These are phyloP conservation scores for Cryptococcus sp. DNA, from an alignment of 1,284 basidiomycete genomes.

Conservation along the genomic window DNA sequence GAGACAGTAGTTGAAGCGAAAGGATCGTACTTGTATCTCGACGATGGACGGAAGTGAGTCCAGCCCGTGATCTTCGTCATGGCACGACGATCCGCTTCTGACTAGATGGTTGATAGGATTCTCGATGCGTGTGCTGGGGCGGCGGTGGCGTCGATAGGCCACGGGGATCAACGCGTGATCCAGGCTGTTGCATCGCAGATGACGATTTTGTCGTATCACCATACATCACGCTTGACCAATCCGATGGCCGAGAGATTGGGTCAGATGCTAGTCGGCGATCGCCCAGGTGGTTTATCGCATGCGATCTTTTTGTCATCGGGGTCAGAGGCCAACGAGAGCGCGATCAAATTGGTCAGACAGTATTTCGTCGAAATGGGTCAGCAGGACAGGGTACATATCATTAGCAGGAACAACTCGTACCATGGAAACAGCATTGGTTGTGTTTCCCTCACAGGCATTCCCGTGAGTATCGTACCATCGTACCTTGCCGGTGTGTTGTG, in stretches of 20 bases:
- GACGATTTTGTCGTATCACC: slow-evolving; percentile 61
- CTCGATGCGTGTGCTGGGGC: slow-evolving; percentile 64
- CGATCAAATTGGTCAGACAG: slow-evolving; percentile 74
- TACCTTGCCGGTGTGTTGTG: slow-evolving; percentile 41
- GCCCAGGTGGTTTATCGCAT: slow-evolving; percentile 25
- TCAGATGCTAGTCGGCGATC: slow-evolving; percentile 65
- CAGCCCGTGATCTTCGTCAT: not conserved
- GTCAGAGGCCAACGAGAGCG: slow-evolving; percentile 77
- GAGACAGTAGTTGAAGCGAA: slow-evolving; percentile 15
- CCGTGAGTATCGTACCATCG: slow-evolving; percentile 61
- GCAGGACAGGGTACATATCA: slow-evolving; percentile 69
- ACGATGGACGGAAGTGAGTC: slow-evolving; percentile 14
- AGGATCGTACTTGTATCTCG: slow-evolving; percentile 18
- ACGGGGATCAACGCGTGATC: slow-evolving; percentile 62
- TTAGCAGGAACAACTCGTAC: slow-evolving; percentile 74
- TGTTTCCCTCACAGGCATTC: slow-evolving; percentile 20
- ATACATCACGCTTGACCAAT: slow-evolving; percentile 27
- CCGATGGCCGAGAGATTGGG: slow-evolving; percentile 27
- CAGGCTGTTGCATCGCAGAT: slow-evolving; percentile 57
- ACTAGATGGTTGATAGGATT: slow-evolving; percentile 6
- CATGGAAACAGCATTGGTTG: slow-evolving; percentile 76
- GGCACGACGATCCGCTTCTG: not conserved
- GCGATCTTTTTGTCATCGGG: slow-evolving; percentile 33
- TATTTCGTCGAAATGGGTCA: slow-evolving; percentile 64
- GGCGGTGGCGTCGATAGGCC: slow-evolving; percentile 76